Percentiles rank a stretch among this genome's conserved stretches.
phyloP scores from a whole-genome alignment of 225 moss, liverwort and hornwort genomes.

The Sphagnum tenellum region DNA sequence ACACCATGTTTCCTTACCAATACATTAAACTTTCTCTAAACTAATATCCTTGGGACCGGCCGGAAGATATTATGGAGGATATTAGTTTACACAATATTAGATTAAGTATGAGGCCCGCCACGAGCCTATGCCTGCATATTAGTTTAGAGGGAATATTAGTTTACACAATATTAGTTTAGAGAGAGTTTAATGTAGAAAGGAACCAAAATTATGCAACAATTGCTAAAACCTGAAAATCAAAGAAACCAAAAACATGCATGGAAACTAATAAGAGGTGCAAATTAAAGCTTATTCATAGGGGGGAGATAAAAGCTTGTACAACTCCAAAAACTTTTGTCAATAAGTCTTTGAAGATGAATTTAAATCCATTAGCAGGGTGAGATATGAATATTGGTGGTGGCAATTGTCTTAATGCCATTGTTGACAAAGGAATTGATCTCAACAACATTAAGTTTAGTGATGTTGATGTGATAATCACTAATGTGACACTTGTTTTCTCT shows the following conservation, averaged over 20 bases:
- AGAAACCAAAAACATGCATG: constrained; percentile 17
- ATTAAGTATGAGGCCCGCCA: too few species aligned
- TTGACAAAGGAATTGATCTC: constrained; percentile 18
- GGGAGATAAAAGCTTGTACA: neutral
- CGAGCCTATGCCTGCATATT: too few species aligned
- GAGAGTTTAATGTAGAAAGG: too few species aligned
- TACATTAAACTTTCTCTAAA: too few species aligned
- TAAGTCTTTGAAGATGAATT: neutral
- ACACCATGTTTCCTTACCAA: neutral
- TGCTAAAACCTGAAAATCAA: neutral
- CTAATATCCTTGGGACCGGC: too few species aligned
- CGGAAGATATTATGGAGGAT: too few species aligned
- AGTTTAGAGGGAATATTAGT: too few species aligned
- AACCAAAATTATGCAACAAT: neutral
- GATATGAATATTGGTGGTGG: constrained; percentile 11
- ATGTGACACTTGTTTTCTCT: constrained; percentile 4
- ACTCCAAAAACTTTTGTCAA: too few species aligned
- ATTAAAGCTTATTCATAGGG: neutral
- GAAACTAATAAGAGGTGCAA: constrained; percentile 1
- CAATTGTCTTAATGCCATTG: constrained; percentile 1
- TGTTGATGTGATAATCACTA: constrained; percentile 33
- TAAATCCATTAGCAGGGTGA: constrained; percentile 2
- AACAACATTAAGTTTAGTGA: constrained; percentile 21
- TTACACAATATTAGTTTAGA: too few species aligned
- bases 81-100: too few species aligned